Conservation (phyloP, 1,284 basidiomycete species). For the Cutaneotrichosporon sp. region DNA sequence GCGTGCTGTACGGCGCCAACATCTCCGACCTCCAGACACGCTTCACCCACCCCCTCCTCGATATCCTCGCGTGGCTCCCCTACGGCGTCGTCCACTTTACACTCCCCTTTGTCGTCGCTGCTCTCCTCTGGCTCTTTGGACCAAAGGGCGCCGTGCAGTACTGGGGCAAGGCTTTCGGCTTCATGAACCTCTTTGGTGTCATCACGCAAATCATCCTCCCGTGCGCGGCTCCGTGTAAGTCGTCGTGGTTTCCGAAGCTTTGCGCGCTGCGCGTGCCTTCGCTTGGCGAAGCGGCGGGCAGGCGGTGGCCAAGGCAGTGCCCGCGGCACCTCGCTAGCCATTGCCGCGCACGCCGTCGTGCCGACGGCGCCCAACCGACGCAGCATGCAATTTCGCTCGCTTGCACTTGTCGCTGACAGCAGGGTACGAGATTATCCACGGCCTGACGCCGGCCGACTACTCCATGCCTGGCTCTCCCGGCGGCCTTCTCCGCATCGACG, state of each 20-base stretch:
- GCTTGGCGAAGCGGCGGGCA: no score
- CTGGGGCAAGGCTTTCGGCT: slow-evolving; percentile 86
- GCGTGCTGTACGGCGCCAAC: slow-evolving; percentile 91
- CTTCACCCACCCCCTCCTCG: slow-evolving; percentile 84
- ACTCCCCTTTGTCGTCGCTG: slow-evolving; percentile 72
- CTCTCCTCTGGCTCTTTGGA: slow-evolving; percentile 72
- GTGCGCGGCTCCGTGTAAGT: slow-evolving; percentile 76
- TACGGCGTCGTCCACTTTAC: slow-evolving; percentile 91
- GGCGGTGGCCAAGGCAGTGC: no score
- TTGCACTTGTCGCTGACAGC: slow-evolving; percentile 15
- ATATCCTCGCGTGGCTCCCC: slow-evolving; percentile 91
- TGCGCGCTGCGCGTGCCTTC: background rate
- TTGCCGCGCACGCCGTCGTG: no score
- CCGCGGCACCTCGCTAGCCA: no score
- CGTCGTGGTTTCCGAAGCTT: background rate
- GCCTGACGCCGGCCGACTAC: slow-evolving; percentile 90
- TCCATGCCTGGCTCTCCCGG: slow-evolving; percentile 86
- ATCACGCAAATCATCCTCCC: slow-evolving; percentile 84
- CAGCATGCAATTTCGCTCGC: background rate
- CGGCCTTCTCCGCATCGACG: slow-evolving; percentile 87
- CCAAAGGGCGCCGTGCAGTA: slow-evolving; percentile 73
- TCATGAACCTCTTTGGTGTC: slow-evolving; percentile 87
- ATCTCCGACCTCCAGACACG: slow-evolving; percentile 93
- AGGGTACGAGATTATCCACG: slow-evolving; percentile 98
- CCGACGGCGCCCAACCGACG: no score